Evolutionary conservation across 2,329 filamentous ascomycete species (phyloP).

Genomic region (Colletotrichum somersetense): DNA sequence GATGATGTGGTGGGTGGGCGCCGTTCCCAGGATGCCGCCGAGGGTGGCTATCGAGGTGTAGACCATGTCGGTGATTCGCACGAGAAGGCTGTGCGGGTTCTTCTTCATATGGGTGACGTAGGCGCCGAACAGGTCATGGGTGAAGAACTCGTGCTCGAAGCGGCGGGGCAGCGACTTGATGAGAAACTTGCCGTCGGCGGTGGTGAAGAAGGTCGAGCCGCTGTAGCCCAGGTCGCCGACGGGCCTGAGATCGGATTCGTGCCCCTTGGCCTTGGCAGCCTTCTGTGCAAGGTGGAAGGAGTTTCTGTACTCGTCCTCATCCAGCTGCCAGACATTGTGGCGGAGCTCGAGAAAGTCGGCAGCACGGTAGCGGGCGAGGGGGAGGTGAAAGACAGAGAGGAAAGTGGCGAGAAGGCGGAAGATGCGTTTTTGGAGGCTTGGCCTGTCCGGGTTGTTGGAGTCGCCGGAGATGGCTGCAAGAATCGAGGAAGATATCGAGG

Average conservation of each 20-base stretch:
- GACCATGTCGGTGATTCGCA: slow-evolving; percentile 79
- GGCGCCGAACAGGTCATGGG: slow-evolving; percentile 72
- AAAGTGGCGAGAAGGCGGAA: slow-evolving; percentile 47
- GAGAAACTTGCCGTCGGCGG: slow-evolving; percentile 74
- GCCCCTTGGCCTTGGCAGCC: slow-evolving; percentile 48
- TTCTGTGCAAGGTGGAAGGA: slow-evolving; percentile 51
- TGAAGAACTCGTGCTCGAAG: slow-evolving; percentile 80
- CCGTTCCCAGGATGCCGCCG: slow-evolving; percentile 69
- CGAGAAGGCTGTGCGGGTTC: slow-evolving; percentile 71
- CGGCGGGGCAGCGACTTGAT: slow-evolving; percentile 78
- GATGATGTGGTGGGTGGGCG: slow-evolving; percentile 79
- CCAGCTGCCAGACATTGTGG: slow-evolving; percentile 49
- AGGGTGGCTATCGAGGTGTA: slow-evolving; percentile 67
- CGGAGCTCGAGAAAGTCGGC: slow-evolving; percentile 49
- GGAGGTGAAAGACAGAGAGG: slow-evolving; percentile 51
- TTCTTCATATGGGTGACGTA: slow-evolving; percentile 74
- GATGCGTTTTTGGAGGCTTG: slow-evolving; percentile 16
- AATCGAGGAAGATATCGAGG: slow-evolving; percentile 68
- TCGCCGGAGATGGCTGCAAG: slow-evolving; percentile 67
- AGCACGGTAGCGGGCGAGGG: slow-evolving; percentile 47
- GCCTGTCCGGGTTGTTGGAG: slow-evolving; percentile 33
- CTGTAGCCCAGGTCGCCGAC: slow-evolving; percentile 80
- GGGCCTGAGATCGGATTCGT: slow-evolving; percentile 59
- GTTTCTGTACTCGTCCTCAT: slow-evolving; percentile 54
- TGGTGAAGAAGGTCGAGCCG: slow-evolving; percentile 81